Conservation (phyloP, 164 flowering plant species). For the Tetracentron sinense region DNA sequence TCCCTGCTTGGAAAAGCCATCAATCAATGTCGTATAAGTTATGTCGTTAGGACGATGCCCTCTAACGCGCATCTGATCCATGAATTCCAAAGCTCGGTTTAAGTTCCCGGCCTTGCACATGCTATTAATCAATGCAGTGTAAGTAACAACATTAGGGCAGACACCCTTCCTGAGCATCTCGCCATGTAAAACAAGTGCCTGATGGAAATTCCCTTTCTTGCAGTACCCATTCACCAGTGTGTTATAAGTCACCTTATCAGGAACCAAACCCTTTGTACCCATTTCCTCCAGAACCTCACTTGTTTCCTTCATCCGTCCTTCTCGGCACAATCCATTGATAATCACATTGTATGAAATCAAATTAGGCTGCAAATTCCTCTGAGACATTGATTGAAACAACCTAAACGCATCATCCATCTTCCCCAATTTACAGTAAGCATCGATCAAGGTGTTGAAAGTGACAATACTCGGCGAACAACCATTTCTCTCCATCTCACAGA, state of each 20-base stretch:
- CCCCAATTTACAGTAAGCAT: conserved; percentile 57
- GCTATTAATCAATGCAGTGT: conserved; percentile 71
- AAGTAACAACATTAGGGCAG: conserved; percentile 73
- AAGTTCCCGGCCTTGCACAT: conserved; percentile 75
- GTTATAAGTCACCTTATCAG: conserved; percentile 79
- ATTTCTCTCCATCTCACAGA: conserved; percentile 52
- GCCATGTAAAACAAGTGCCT: conserved; percentile 63
- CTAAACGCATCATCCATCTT: conserved; percentile 40
- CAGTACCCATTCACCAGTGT: conserved; percentile 83
- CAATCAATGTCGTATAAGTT: conserved; percentile 75
- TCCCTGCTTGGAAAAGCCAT: conserved; percentile 79
- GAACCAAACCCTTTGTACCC: conserved; percentile 48
- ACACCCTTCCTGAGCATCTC: conserved; percentile 75
- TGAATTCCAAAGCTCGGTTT: conserved; percentile 63
- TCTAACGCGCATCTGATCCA: conserved; percentile 62
- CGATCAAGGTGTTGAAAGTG: conserved; percentile 73
- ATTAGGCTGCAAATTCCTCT: conserved; percentile 54
- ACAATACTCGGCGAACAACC: conserved; percentile 83
- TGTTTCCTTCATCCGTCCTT: conserved; percentile 64
- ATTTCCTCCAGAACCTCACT: conserved; percentile 50
- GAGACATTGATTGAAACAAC: conserved; percentile 37
- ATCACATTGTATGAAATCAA: conserved; percentile 74
- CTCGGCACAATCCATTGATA: conserved; percentile 68
- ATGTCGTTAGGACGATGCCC: conserved; percentile 65
- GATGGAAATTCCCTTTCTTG: conserved; percentile 64